Percentiles rank a stretch among this genome's conserved stretches.
Conservation (phyloP, 306 rosid species). For the Castanea mollissima region DNA sequence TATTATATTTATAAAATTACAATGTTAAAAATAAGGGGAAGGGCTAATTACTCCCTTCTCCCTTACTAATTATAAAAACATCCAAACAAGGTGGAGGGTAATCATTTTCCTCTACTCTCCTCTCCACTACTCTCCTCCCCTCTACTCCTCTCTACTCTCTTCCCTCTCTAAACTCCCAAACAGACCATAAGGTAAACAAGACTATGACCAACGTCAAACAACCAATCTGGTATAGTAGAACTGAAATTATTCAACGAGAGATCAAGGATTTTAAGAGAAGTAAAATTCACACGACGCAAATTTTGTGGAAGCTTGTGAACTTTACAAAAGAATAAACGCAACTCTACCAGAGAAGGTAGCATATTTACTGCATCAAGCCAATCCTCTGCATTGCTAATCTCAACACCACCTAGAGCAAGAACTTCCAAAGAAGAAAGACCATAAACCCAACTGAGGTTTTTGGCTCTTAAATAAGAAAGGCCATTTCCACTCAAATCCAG, state of each 20-base stretch:
- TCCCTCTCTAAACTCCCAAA: no score
- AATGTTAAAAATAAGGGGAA: no score
- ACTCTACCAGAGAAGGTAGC: not conserved
- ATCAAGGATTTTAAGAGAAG: conserved; percentile 21
- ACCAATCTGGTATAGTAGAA: conserved; percentile 5
- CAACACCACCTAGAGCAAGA: not conserved
- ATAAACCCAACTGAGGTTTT: conserved; percentile 2
- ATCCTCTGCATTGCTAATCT: fast-evolving
- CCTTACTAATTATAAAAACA: no score
- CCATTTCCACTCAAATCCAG: conserved; percentile 19
- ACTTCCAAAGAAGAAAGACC: not conserved
- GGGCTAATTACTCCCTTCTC: no score
- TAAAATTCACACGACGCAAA: not conserved
- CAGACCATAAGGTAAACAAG: conserved; percentile 13
- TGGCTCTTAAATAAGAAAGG: not conserved
- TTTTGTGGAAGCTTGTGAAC: not conserved
- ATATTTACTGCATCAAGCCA: not conserved
- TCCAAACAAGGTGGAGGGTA: no score
- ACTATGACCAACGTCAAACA: conserved; percentile 7
- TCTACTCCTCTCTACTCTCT: no score
- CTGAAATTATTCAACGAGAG: not conserved
- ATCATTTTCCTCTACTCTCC: no score
- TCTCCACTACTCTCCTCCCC: no score
- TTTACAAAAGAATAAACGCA: not conserved
- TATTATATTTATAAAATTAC: no score